A percentile compares a stretch with the other conserved stretches of the same genome.
Conservation (phyloP, 352 stramenopile genomes). For the Phytophthora aleatoria region DNA sequence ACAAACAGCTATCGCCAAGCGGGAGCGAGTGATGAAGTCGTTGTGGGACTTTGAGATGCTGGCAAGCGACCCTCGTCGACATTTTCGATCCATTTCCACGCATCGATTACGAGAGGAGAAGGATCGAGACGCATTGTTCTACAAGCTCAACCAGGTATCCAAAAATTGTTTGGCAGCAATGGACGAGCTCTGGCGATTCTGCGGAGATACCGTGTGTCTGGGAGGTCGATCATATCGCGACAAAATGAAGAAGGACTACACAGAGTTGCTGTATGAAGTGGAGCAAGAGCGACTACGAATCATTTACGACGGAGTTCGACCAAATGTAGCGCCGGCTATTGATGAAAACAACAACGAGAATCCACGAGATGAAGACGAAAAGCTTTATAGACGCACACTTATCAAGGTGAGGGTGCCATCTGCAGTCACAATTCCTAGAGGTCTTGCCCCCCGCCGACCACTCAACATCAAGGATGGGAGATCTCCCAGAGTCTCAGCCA, state of each 20-base stretch:
- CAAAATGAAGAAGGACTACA: slow-evolving; percentile 85
- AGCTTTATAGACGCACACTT: slow-evolving; percentile 6
- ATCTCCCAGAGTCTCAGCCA: slow-evolving; percentile 4
- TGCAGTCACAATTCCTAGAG: slow-evolving; percentile 2
- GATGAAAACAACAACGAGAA: slow-evolving; percentile 8
- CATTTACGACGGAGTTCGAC: slow-evolving; percentile 49
- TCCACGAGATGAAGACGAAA: slow-evolving; percentile 12
- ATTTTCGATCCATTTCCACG: slow-evolving; percentile 74
- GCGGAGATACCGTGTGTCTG: slow-evolving; percentile 48
- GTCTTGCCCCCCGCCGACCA: slow-evolving; percentile 15
- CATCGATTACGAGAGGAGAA: slow-evolving; percentile 68
- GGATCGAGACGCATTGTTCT: slow-evolving; percentile 64
- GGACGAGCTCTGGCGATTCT: slow-evolving; percentile 49
- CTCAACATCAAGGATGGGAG: slow-evolving; percentile 7
- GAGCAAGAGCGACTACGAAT: slow-evolving; percentile 69
- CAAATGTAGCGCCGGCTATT: slow-evolving; percentile 19
- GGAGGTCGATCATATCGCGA: slow-evolving; percentile 54
- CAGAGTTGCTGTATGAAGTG: slow-evolving; percentile 70
- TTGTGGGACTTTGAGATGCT: slow-evolving; percentile 60
- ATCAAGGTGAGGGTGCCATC: slow-evolving; percentile 26
- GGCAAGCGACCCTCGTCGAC: slow-evolving; percentile 67
- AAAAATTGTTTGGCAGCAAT: slow-evolving; percentile 53
- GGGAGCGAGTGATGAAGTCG: slow-evolving; percentile 49
- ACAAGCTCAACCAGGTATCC: slow-evolving; percentile 54
- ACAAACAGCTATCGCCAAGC: slow-evolving; percentile 39